Base-by-base conservation (phyloP, 495 filamentous ascomycete genomes). In the Trichoderma erinaceum region DNA sequence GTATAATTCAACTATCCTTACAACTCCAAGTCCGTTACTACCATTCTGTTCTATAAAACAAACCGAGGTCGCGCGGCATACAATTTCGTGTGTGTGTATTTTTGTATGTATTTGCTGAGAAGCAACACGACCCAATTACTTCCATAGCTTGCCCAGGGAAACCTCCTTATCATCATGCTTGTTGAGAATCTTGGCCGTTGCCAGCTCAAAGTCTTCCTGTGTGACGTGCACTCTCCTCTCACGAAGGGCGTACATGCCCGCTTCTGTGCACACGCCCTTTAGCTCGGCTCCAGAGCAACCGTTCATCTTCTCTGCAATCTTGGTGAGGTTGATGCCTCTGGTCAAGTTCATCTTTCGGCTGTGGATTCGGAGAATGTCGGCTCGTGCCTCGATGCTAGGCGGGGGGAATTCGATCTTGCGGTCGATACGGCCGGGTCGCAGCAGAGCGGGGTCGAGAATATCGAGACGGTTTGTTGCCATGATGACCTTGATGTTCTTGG, bases 401-500 rank as follows among this genome's bases (percentile, higher is more conserved):
- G 96, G 96, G 7, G 95, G 95, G 80, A 99, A 99, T 78, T 99
- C 95, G 74, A 99, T 99, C 85, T 99, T 99, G 71, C 95, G 86
- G 83, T 99, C 95, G 77, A 99, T 98, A 67, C 95, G 91, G 29
- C 95, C 95, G 16, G 96, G 96, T 46, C 95, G 88, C 69, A 99
- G 83, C 48, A 99, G 83, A 8, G 95, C 95, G 0, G 95, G 95
- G 77, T 99, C 95, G 32, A 99, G 86, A 72, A 98, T 98, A 75
- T 99, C 95, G 61, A 98, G 84, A 75, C 95, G 89, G 78, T 99
- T 99, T 16, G 95, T 99, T 25, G 95, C 95, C 95, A 98, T 98
- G 80, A 99, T 94, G 75, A 99, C 94, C 78, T 99, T 99, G 86
- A 99, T 98, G 78, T 97, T 97, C 82, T 98, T 97, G n/a, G 95